These are phyloP conservation scores for Parachaetomium inaequale DNA, from an alignment of 495 filamentous ascomycete genomes.

Conservation along the genomic window DNA sequence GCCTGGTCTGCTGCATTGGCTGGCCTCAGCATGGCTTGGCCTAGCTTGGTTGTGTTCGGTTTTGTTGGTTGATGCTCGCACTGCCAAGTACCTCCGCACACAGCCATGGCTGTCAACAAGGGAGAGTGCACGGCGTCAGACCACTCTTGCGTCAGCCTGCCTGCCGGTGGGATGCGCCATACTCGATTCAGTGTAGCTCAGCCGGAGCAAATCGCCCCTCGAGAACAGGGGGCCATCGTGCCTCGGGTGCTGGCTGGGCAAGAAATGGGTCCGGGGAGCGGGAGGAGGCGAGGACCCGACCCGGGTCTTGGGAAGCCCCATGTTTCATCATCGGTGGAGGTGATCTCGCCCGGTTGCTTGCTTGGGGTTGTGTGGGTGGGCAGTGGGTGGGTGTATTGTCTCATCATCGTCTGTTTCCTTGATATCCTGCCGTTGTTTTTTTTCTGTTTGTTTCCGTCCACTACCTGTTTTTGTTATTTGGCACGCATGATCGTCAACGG, in stretches of 20 bases:
- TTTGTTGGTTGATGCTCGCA: not conserved
- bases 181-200: not conserved
- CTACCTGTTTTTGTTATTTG: not conserved
- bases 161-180: not conserved
- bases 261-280: not conserved
- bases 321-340: not conserved
- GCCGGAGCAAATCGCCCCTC: not conserved
- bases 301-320: not conserved
- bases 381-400: not conserved
- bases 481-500: not conserved
- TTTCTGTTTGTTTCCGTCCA: not conserved
- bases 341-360: not conserved
- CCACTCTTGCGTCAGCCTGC: conserved; percentile 8
- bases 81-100: not conserved
- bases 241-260: not conserved
- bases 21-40: not conserved
- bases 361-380: not conserved
- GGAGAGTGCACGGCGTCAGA: not conserved
- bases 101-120: not conserved
- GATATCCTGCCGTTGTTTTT: not conserved
- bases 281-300: no score
- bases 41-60: not conserved
- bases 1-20: not conserved
- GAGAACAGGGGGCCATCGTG: not conserved
- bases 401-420: not conserved